Conservation (phyloP, 345 rosid species). For the Lumnitzera littorea region DNA sequence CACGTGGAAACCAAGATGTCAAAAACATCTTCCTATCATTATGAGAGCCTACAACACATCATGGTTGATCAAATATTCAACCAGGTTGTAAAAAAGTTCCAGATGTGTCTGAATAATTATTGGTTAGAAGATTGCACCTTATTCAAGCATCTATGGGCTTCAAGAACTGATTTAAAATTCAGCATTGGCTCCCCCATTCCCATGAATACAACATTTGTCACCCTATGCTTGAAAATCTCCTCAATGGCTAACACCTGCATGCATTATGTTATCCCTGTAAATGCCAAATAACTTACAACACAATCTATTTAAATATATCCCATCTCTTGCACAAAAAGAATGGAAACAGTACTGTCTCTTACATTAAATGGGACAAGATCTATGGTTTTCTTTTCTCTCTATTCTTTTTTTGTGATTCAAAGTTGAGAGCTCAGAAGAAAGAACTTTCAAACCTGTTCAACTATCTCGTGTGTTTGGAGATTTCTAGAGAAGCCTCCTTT, state of each 20-base stretch:
- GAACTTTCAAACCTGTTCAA: constrained; percentile 61
- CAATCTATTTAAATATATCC: too few relatives aligned
- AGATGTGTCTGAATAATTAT: background rate
- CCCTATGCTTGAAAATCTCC: constrained; percentile 84
- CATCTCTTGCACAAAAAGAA: too few relatives aligned
- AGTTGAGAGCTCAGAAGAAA: background rate
- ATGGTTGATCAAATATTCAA: too few relatives aligned
- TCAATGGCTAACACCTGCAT: constrained; percentile 81
- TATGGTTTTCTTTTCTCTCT: background rate
- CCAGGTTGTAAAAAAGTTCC: too few relatives aligned
- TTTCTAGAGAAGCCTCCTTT: constrained; percentile 96
- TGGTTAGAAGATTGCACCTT: constrained; percentile 38
- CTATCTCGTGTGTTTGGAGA: constrained; percentile 78
- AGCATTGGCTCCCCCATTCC: constrained; percentile 99
- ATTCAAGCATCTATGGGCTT: constrained; percentile 85
- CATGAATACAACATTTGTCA: constrained; percentile 95
- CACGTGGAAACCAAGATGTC: too few relatives aligned
- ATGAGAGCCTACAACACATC: too few relatives aligned
- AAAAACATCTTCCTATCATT: too few relatives aligned
- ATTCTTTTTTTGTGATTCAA: background rate
- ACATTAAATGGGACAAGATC: background rate
- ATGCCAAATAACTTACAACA: too few relatives aligned
- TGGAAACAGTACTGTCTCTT: background rate
- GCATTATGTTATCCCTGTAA: too few relatives aligned
- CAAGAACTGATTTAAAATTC: constrained; percentile 85